Conservation (phyloP, 768 basidiomycete genomes). For the Cystobasidium onofrii region DNA sequence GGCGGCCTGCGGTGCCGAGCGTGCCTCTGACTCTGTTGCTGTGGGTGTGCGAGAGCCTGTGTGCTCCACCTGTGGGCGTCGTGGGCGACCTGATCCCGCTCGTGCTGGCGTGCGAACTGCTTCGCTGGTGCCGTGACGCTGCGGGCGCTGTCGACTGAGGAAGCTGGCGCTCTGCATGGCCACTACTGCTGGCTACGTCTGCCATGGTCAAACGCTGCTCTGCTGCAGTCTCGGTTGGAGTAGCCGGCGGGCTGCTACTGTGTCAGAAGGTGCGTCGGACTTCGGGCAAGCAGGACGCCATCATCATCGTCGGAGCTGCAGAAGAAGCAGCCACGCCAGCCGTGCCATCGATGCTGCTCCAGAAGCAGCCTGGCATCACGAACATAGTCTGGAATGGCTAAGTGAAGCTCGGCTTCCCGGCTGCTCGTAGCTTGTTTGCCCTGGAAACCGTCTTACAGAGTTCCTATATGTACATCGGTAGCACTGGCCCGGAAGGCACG, state of each 20-base stretch:
- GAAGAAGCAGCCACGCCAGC: too few relatives aligned
- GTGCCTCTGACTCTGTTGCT: slow-evolving; percentile 8
- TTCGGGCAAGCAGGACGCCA: not conserved
- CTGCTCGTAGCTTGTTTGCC: too few relatives aligned
- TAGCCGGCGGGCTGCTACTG: too few relatives aligned
- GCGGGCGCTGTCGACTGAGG: not conserved
- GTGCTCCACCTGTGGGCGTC: not conserved
- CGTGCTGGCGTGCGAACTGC: slow-evolving; percentile 4
- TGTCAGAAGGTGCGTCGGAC: not conserved
- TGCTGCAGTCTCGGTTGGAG: too few relatives aligned
- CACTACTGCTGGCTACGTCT: not conserved
- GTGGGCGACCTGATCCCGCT: not conserved
- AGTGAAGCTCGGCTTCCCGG: too few relatives aligned
- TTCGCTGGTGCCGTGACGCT: not conserved
- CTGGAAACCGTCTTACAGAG: too few relatives aligned
- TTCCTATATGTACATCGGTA: too few relatives aligned
- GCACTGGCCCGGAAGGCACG: too few relatives aligned
- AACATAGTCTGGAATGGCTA: too few relatives aligned
- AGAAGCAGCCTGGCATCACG: too few relatives aligned
- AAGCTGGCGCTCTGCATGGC: not conserved
- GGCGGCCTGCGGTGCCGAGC: slow-evolving; percentile 21
- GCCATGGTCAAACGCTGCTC: not conserved
- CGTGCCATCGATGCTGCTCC: too few relatives aligned
- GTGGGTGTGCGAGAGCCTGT: not conserved
- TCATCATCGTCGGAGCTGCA: too few relatives aligned